Evolutionary conservation across 179 eudicot genomes (phyloP).

Genomic region (Actinidia arguta): DNA sequence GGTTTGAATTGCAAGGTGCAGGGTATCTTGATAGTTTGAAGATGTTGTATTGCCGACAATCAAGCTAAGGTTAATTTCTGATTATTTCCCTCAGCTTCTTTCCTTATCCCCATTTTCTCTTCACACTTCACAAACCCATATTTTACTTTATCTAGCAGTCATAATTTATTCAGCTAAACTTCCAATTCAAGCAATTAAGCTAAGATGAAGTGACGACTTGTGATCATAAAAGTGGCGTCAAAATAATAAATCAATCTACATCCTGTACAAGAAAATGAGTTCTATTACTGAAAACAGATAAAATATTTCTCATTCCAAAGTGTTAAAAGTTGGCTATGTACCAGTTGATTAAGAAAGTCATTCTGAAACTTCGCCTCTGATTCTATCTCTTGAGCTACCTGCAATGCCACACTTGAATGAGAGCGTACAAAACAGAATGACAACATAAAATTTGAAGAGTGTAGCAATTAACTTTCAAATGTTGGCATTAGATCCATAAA

Average conservation of each 20-base stretch:
- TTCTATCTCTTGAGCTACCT: slow-evolving; percentile 93
- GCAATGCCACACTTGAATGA: slow-evolving; percentile 33
- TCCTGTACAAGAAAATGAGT: background rate
- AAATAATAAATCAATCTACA: background rate
- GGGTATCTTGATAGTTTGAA: background rate
- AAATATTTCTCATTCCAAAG: background rate
- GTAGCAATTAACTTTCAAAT: background rate
- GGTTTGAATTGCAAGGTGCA: background rate
- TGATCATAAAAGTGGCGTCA: background rate
- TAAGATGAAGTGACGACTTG: background rate
- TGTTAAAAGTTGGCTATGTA: slow-evolving; percentile 34
- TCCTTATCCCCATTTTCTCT: background rate
- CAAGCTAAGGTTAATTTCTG: background rate
- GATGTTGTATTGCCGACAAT: background rate
- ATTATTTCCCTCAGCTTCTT: background rate
- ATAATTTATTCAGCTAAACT: background rate
- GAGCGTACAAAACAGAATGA: slow-evolving; percentile 16
- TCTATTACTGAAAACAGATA: background rate
- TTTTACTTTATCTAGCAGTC: background rate
- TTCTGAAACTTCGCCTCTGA: slow-evolving; percentile 87
- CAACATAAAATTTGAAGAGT: no score
- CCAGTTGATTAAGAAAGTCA: slow-evolving; percentile 89
- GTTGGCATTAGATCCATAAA: background rate
- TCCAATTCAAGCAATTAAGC: background rate
- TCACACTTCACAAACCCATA: background rate